phyloP scores from a whole-genome alignment of 768 basidiomycete species.

The Mycena rosella region DNA sequence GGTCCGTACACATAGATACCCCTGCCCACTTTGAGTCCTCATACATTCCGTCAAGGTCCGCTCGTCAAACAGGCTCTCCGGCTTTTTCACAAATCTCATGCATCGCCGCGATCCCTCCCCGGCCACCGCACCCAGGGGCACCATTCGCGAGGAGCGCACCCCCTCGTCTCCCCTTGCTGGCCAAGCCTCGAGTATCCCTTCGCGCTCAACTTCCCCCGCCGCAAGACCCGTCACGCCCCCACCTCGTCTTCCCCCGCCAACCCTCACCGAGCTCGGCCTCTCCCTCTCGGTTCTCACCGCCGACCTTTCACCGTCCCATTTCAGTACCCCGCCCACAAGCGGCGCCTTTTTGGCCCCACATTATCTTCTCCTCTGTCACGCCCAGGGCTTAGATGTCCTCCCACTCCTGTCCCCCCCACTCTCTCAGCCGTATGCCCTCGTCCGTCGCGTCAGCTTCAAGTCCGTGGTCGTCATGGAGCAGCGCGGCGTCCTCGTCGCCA shows the following conservation, averaged over 20 bases:
- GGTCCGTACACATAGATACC: constrained; percentile 59
- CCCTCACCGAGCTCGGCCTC: constrained; percentile 81
- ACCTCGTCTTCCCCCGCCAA: constrained; percentile 77
- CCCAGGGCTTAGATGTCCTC: constrained; percentile 90
- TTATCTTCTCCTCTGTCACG: constrained; percentile 86
- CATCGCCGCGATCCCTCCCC: constrained; percentile 71
- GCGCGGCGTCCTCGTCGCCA: constrained; percentile 90
- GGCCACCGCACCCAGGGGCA: constrained; percentile 41
- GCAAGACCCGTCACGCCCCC: constrained; percentile 76
- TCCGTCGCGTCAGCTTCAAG: constrained; percentile 86
- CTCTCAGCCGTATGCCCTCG: constrained; percentile 83
- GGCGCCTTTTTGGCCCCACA: constrained; percentile 87
- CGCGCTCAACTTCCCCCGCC: constrained; percentile 68
- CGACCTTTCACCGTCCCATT: constrained; percentile 81
- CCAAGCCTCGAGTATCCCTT: constrained; percentile 53
- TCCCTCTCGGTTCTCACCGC: constrained; percentile 75
- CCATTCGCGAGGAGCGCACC: constrained; percentile 50
- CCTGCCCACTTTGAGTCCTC: constrained; percentile 14
- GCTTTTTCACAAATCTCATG: constrained; percentile 86
- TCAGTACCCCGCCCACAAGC: constrained; percentile 79
- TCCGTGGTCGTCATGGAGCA: constrained; percentile 94
- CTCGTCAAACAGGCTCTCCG: constrained; percentile 81
- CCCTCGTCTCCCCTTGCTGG: constrained; percentile 38
- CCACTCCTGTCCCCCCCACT: constrained; percentile 82
- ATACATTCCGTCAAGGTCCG: constrained; percentile 57